Evolutionary conservation across 139 green algal species (phyloP).

Genomic region (Dunaliella primolecta): DNA sequence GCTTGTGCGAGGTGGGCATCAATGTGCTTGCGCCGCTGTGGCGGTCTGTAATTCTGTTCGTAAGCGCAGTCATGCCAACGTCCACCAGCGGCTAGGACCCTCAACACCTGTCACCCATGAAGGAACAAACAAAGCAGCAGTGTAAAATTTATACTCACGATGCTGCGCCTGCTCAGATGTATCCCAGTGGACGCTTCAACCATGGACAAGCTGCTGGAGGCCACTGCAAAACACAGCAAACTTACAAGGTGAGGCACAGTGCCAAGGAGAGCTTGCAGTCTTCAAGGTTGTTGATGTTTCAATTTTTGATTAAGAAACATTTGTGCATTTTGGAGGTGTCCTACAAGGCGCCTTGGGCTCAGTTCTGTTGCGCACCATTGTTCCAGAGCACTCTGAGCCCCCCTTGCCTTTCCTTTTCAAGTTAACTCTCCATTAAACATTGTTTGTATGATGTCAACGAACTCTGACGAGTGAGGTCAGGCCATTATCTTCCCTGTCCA

Average conservation of each 20-base stretch:
- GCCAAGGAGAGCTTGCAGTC: not conserved
- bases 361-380: not conserved
- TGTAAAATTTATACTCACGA: too few relatives aligned
- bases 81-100: too few relatives aligned
- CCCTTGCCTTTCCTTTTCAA: not conserved
- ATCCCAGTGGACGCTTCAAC: not conserved
- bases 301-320: too few relatives aligned
- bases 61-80: too few relatives aligned
- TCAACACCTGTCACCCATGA: conserved; percentile 27
- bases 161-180: too few relatives aligned
- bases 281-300: not conserved
- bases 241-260: conserved; percentile 17
- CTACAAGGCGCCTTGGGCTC: not conserved
- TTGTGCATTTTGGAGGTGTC: not conserved
- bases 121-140: too few relatives aligned
- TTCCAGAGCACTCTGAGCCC: not conserved
- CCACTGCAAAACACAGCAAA: conserved; percentile 9
- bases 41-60: too few relatives aligned
- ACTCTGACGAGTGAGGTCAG: not conserved
- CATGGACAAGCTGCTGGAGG: conserved; percentile 21
- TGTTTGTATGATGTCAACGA: not conserved
- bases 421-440: too few relatives aligned
- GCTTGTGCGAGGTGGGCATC: too few relatives aligned
- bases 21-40: too few relatives aligned
- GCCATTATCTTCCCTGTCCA: not conserved